These are phyloP conservation scores for Paraconiothyrium sp. DNA, from an alignment of 2,329 filamentous ascomycete species.

Conservation along the genomic window DNA sequence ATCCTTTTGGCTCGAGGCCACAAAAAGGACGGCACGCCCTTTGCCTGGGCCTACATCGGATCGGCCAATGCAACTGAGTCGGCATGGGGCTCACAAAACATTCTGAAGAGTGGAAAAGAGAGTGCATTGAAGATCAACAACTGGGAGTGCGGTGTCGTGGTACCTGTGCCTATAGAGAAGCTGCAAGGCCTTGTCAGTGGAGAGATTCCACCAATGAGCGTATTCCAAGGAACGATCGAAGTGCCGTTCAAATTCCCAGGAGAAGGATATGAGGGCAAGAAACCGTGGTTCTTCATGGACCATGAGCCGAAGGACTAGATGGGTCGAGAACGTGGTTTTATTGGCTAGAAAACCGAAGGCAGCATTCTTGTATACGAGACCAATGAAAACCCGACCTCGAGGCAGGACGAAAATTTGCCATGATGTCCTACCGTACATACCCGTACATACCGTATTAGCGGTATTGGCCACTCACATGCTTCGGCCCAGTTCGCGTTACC, in stretches of 20 bases:
- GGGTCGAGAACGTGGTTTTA: too few species aligned
- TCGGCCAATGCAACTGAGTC: conserved; percentile 93
- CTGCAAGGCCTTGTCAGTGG: conserved; percentile 22
- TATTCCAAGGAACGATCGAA: conserved; percentile 67
- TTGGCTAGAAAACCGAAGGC: too few species aligned
- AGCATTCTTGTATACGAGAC: background rate
- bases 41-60: conserved; percentile 84
- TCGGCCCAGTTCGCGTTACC: background rate
- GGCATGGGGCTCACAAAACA: conserved; percentile 86
- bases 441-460: conserved; percentile 13
- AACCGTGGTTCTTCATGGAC: conserved; percentile 57
- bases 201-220: conserved; percentile 49
- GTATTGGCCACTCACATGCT: background rate
- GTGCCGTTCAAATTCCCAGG: conserved; percentile 72
- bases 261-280: conserved; percentile 56
- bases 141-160: conserved; percentile 92
- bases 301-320: background rate
- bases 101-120: conserved; percentile 71
- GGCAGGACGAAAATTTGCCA: background rate
- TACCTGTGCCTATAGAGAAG: conserved; percentile 62
- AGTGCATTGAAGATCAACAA: conserved; percentile 81
- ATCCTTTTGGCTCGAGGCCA: conserved; percentile 55
- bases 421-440: background rate
- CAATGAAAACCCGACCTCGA: too few species aligned
- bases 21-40: conserved; percentile 42